These are phyloP conservation scores for Cercophora newfieldiana DNA, from an alignment of 495 filamentous ascomycete genomes.

Conservation along the genomic window DNA sequence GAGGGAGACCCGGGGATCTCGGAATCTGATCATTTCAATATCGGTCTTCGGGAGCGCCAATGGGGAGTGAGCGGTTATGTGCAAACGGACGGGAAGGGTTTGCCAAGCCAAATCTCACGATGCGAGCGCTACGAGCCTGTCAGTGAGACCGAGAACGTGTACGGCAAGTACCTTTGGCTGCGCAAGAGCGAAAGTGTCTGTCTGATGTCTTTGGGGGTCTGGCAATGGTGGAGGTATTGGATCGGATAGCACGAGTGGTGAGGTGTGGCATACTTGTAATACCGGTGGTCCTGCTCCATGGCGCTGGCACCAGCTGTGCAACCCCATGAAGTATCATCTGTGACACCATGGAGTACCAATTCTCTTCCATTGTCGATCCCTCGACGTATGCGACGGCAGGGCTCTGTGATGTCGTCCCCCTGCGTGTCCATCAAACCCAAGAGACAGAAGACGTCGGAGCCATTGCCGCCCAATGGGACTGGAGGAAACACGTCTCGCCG, in stretches of 20 bases:
- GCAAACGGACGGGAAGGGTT: neutral
- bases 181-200: neutral
- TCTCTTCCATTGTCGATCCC: slow-evolving; percentile 26
- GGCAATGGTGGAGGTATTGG: too few relatives aligned
- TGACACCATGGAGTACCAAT: slow-evolving; percentile 28
- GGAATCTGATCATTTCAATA: too few relatives aligned
- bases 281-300: too few relatives aligned
- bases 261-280: too few relatives aligned
- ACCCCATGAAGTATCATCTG: neutral
- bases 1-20: too few relatives aligned
- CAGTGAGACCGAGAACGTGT: neutral
- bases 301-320: too few relatives aligned
- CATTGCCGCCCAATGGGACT: slow-evolving; percentile 32
- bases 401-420: slow-evolving; percentile 24
- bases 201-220: neutral
- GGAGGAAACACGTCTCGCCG: slow-evolving; percentile 32
- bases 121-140: too few relatives aligned
- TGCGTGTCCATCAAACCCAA: slow-evolving; percentile 24
- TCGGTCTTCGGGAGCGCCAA: too few relatives aligned
- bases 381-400: slow-evolving; percentile 28
- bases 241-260: too few relatives aligned
- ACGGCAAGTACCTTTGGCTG: neutral
- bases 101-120: too few relatives aligned
- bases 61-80: too few relatives aligned
- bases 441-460: slow-evolving; percentile 27